phyloP scores from a whole-genome alignment of 2,329 filamentous ascomycete species.

The Lachnellula occidentalis region DNA sequence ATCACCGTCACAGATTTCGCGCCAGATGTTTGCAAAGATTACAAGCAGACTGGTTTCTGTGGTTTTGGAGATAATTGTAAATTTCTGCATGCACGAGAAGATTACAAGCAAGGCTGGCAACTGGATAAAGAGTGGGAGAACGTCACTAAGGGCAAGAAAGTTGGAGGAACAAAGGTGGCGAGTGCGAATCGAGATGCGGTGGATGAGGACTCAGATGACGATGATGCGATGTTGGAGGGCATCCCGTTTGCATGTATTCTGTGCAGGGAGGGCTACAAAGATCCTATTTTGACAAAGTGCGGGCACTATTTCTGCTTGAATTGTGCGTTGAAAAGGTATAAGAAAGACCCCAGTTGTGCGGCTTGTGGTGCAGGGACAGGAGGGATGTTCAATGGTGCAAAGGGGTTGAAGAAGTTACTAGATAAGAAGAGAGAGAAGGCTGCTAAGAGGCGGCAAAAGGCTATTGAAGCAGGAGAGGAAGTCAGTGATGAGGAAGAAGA shows the following conservation, averaged over 20 bases:
- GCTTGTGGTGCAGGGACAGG: slow-evolving; percentile 80
- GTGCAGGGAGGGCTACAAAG: slow-evolving; percentile 35
- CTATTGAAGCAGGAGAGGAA: slow-evolving; percentile 47
- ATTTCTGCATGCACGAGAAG: slow-evolving; percentile 69
- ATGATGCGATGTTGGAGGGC: slow-evolving; percentile 29
- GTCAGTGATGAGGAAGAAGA: slow-evolving; percentile 39
- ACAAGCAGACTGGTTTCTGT: slow-evolving; percentile 66
- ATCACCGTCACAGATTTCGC: slow-evolving; percentile 88
- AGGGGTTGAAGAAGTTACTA: slow-evolving; percentile 73
- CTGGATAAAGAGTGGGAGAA: slow-evolving; percentile 92
- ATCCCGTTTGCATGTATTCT: slow-evolving; percentile 34
- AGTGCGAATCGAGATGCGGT: slow-evolving; percentile 28
- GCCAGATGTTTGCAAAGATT: slow-evolving; percentile 93
- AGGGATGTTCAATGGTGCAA: slow-evolving; percentile 85
- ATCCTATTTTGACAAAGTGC: slow-evolving; percentile 81
- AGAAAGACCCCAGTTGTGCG: slow-evolving; percentile 80
- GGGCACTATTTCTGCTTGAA: slow-evolving; percentile 94
- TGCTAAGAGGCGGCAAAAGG: slow-evolving; percentile 45
- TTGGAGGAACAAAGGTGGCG: slow-evolving; percentile 45
- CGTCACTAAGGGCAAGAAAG: slow-evolving; percentile 65
- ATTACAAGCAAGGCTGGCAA: slow-evolving; percentile 91
- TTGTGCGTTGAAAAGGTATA: slow-evolving; percentile 81
- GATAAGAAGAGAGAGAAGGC: slow-evolving; percentile 56
- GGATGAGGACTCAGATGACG: slow-evolving; percentile 42
- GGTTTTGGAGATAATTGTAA: slow-evolving; percentile 57